These are phyloP conservation scores for Tulasnella sp. DNA, from an alignment of 768 basidiomycete genomes.

Conservation along the genomic window DNA sequence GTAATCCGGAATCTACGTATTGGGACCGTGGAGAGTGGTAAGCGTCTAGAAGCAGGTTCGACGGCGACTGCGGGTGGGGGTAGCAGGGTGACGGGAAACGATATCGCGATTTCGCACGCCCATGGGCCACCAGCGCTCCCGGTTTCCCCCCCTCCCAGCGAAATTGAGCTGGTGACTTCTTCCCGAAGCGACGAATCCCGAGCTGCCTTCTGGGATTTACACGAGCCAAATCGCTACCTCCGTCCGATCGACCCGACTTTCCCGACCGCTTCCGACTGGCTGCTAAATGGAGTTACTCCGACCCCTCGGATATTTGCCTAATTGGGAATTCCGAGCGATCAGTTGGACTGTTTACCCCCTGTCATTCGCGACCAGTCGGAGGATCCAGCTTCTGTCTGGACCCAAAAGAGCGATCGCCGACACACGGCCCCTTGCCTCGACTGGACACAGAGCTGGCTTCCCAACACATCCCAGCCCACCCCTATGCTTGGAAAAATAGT, in stretches of 20 bases:
- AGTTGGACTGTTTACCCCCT: neutral
- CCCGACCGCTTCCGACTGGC: neutral
- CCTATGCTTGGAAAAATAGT: neutral
- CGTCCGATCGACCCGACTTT: neutral
- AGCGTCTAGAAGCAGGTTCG: neutral
- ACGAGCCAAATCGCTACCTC: neutral
- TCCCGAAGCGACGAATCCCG: neutral
- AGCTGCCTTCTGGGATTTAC: neutral
- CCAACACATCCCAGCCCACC: no score
- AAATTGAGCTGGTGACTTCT: neutral
- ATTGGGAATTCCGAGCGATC: neutral
- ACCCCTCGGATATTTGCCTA: neutral
- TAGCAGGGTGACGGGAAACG: neutral
- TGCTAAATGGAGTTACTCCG: neutral
- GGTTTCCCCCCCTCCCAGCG: neutral
- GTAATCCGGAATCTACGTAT: neutral
- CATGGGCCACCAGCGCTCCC: neutral
- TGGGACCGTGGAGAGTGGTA: neutral
- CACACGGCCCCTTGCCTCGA: no score
- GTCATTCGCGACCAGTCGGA: neutral
- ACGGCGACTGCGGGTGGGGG: neutral
- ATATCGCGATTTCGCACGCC: conserved; percentile 3
- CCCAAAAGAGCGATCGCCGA: no score
- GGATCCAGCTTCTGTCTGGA: neutral
- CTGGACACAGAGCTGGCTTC: no score